Percentiles rank a stretch among this genome's conserved stretches.
Conservation (phyloP, 2,329 filamentous ascomycete genomes). For the Phialophora expanda region DNA sequence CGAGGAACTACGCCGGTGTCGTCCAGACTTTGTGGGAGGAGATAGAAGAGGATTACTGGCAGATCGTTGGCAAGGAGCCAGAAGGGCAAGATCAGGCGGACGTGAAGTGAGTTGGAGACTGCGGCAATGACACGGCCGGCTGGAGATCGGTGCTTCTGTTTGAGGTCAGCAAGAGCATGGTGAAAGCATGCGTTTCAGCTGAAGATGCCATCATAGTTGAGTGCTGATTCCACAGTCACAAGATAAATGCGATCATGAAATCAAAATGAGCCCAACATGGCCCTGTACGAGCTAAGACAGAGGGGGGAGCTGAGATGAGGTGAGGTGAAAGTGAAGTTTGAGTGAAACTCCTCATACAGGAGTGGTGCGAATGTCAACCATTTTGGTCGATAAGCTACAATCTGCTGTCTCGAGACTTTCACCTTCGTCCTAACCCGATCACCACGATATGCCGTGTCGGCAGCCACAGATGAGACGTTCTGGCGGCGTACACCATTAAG, state of each 20-base stretch:
- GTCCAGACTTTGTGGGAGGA: background rate
- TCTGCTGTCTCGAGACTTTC: too few relatives aligned
- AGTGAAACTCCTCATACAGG: background rate
- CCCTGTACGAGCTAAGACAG: background rate
- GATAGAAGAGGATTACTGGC: background rate
- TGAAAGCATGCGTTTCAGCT: background rate
- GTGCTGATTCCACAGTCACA: background rate
- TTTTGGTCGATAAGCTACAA: background rate
- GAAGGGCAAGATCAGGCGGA: background rate
- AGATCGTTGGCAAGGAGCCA: background rate
- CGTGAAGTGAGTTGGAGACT: background rate
- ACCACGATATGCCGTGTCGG: too few relatives aligned
- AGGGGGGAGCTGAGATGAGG: background rate
- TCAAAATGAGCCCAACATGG: background rate
- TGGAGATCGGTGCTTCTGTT: background rate
- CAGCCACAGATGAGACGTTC: too few relatives aligned
- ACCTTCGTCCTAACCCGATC: too few relatives aligned
- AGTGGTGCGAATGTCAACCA: background rate
- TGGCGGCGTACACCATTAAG: too few relatives aligned
- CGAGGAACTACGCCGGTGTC: background rate
- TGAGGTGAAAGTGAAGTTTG: background rate
- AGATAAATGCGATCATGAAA: background rate
- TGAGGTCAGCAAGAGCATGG: background rate
- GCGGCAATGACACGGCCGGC: background rate
- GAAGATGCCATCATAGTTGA: background rate